phyloP scores from a whole-genome alignment of 2,329 filamentous ascomycete genomes.

The Xylaria digitata region DNA sequence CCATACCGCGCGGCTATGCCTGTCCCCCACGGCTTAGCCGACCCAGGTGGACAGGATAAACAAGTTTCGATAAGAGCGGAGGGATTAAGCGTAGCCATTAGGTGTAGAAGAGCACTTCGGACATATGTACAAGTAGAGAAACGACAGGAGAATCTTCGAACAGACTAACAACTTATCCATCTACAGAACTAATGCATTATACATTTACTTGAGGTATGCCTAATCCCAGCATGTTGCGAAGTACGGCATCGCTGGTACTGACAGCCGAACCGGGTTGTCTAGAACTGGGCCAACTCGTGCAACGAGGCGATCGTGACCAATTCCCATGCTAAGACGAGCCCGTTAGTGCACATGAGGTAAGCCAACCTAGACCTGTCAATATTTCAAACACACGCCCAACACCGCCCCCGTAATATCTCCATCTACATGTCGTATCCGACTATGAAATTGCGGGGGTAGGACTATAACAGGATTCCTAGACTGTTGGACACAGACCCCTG shows the following conservation, averaged over 20 bases:
- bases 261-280: constrained; percentile 1
- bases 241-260: background rate
- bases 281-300: constrained; percentile 12
- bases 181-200: too few relatives aligned
- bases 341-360: constrained; percentile 6
- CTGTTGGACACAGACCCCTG: background rate
- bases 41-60: too few relatives aligned
- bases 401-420: background rate
- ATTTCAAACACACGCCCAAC: constrained; percentile 7
- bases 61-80: background rate
- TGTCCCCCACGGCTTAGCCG: constrained; percentile 11
- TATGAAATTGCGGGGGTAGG: background rate
- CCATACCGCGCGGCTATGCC: background rate
- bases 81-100: background rate
- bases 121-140: background rate
- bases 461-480: background rate
- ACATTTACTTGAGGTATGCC: too few relatives aligned
- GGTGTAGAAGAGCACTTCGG: background rate
- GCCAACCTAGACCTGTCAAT: constrained; percentile 7
- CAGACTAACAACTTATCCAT: too few relatives aligned
- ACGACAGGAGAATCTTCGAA: too few relatives aligned
- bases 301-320: constrained; percentile 7
- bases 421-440: background rate
- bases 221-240: background rate
- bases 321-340: background rate